Base-by-base conservation (phyloP, 495 filamentous ascomycete genomes). In the Talaromyces proteolyticus region DNA sequence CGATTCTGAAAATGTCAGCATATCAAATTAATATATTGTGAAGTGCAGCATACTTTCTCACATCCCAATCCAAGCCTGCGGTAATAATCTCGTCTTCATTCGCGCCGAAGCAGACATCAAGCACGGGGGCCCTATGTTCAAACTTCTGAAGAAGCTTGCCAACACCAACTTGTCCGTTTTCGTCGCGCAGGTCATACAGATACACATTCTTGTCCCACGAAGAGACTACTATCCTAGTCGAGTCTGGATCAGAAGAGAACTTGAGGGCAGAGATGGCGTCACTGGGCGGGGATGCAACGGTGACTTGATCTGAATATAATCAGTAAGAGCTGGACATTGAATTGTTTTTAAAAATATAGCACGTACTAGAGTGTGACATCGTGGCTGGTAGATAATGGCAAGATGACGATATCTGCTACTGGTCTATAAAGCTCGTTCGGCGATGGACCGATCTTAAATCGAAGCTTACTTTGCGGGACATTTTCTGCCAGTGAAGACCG, bases 181-280 rank as follows among this genome's bases (percentile, higher is more conserved):
- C 81, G 40, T 76, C 73, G 53, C 77, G 75, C 47, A 79, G 77
- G 58, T 95, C 86, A 74, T 98, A 98, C 38, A 95, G 79, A 66
- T 95, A 95, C 20, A 94, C 82, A 65, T 88, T 77, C 66, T 82
- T 88, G 66, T 96, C 93, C 93, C 93, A 98, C 49, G 92, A 98
- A 8, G 92, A 87, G 58, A 90, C 90, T 23, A 95, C 80, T 24
- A 98, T 76, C 46, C 80, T 79, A 41, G 79, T 85, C 12, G 77
- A 76, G 45, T 72, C 53, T 11, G 85, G 74, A 20, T 78, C 71
- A 38, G 89, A 87, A 29, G 89, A 86, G 74, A 95, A 98, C 55
- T 81, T 83, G 54, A 96, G 67, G 4, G 89, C 75, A 47, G 91
- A 94, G 58, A 98, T 87, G 55, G 85, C 88, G 71, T 97, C 93